phyloP scores from a whole-genome alignment of 768 basidiomycete species.

The Symmetrospora coprosmae region DNA sequence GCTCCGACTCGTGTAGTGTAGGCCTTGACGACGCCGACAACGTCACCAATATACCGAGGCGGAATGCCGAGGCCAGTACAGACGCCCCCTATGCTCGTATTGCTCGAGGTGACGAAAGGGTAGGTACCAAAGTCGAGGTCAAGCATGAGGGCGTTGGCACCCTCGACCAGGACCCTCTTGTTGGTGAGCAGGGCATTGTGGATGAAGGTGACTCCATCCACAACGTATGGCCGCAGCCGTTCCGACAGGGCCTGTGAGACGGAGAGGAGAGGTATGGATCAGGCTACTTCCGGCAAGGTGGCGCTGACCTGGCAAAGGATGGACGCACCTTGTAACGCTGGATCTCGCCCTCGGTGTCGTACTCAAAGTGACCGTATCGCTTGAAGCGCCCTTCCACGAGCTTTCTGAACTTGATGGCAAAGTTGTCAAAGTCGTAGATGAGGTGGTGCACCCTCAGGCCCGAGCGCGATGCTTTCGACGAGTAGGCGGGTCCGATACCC shows the following conservation, averaged over 20 bases:
- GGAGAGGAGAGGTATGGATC: not conserved
- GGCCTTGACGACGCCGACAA: slow-evolving; percentile 89
- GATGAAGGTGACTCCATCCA: slow-evolving; percentile 73
- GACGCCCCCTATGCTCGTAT: slow-evolving; percentile 85
- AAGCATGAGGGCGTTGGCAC: slow-evolving; percentile 96
- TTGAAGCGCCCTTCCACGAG: slow-evolving; percentile 95
- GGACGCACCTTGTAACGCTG: slow-evolving; percentile 63
- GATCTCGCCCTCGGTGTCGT: slow-evolving; percentile 96
- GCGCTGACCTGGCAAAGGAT: not conserved
- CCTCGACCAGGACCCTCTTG: slow-evolving; percentile 81
- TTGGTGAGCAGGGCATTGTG: slow-evolving; percentile 60
- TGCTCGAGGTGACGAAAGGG: slow-evolving; percentile 89
- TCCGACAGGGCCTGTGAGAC: slow-evolving; percentile 63
- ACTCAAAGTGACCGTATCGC: slow-evolving; percentile 93
- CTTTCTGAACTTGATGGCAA: slow-evolving; percentile 82
- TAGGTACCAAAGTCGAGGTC: slow-evolving; percentile 97
- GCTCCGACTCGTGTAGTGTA: slow-evolving; percentile 98
- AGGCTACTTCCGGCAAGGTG: not conserved
- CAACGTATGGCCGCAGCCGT: slow-evolving; percentile 69
- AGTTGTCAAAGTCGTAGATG: slow-evolving; percentile 57
- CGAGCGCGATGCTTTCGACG: slow-evolving; percentile 88
- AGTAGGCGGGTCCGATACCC: slow-evolving; percentile 97
- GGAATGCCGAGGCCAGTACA: slow-evolving; percentile 97
- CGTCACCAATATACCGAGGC: slow-evolving; percentile 67
- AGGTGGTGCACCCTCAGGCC: slow-evolving; percentile 93